Percentiles rank a stretch among this genome's conserved stretches.
Evolutionary conservation across 768 basidiomycete species (phyloP).

Genomic region (Galerina sulciceps): DNA sequence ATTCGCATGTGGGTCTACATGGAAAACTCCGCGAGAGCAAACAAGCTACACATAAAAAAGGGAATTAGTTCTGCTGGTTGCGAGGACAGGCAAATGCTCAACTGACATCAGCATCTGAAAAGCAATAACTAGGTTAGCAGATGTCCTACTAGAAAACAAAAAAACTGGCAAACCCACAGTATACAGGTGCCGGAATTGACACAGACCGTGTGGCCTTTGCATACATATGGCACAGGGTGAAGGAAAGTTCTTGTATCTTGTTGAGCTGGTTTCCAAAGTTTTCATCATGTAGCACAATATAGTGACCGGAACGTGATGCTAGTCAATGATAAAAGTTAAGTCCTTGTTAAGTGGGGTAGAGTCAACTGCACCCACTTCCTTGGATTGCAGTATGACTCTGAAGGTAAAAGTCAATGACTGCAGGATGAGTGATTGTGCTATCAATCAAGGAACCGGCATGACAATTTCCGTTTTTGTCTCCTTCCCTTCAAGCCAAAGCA

Average conservation of each 20-base stretch:
- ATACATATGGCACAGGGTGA: conserved; percentile 29
- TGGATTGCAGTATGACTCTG: conserved; percentile 60
- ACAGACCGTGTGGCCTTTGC: conserved; percentile 36
- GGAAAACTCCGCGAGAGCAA: too few relatives aligned
- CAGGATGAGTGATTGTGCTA: conserved; percentile 47
- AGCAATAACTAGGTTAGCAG: too few relatives aligned
- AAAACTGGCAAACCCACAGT: conserved; percentile 24
- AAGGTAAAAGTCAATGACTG: conserved; percentile 55
- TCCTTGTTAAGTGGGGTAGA: background rate
- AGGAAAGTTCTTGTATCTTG: conserved; percentile 27
- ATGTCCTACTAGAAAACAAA: too few relatives aligned
- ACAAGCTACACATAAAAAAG: too few relatives aligned
- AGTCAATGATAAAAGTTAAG: background rate
- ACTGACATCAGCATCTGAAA: too few relatives aligned
- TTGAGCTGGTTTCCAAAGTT: background rate
- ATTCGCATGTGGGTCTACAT: too few relatives aligned
- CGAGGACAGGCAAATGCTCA: too few relatives aligned
- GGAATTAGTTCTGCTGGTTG: too few relatives aligned
- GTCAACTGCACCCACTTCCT: conserved; percentile 44
- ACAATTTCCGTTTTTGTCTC: conserved; percentile 44
- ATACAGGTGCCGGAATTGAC: conserved; percentile 34
- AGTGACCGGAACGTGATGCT: conserved; percentile 30
- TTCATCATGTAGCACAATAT: conserved; percentile 29
- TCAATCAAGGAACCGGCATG: conserved; percentile 52
- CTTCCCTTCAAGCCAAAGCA: background rate